Evolutionary conservation across 164 flowering plant genomes (phyloP).

Genomic region (Piper betle): DNA sequence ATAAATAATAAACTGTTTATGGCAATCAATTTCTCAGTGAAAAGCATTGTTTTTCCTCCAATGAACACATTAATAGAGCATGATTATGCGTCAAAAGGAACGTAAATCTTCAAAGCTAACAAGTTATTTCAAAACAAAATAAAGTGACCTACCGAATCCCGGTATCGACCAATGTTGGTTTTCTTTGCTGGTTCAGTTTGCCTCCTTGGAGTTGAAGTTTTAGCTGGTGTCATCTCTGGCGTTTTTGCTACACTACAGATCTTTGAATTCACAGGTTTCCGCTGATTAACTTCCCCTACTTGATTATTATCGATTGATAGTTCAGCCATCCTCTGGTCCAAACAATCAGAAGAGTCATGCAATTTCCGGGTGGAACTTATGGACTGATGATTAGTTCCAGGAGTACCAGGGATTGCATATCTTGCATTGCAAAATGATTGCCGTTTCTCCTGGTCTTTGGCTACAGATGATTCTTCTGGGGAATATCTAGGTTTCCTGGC

Average conservation of each 20-base stretch:
- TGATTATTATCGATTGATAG: conserved; percentile 32
- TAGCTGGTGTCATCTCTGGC: conserved; percentile 36
- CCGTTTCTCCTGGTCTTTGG: conserved; percentile 28
- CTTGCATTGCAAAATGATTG: conserved; percentile 50
- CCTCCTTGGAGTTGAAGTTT: conserved; percentile 47
- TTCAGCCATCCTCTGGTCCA: conserved; percentile 25
- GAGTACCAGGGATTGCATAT: conserved; percentile 54
- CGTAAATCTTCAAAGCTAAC: not conserved
- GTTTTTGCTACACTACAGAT: conserved; percentile 25
- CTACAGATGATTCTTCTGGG: conserved; percentile 23
- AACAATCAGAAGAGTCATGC: conserved; percentile 20
- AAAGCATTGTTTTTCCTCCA: not conserved
- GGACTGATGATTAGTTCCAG: conserved; percentile 46
- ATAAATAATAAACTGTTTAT: too few species aligned
- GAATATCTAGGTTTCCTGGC: conserved; percentile 37
- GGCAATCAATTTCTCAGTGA: not conserved
- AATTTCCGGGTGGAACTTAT: conserved; percentile 28
- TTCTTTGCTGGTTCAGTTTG: conserved; percentile 34
- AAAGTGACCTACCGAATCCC: conserved; percentile 33
- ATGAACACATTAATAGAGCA: not conserved
- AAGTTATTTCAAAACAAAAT: not conserved
- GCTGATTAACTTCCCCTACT: conserved; percentile 24
- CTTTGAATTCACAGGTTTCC: conserved; percentile 24
- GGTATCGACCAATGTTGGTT: conserved; percentile 20
- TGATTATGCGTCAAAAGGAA: not conserved